phyloP scores from a whole-genome alignment of 2,329 filamentous ascomycete genomes.

The Paecilomyces formosus region DNA sequence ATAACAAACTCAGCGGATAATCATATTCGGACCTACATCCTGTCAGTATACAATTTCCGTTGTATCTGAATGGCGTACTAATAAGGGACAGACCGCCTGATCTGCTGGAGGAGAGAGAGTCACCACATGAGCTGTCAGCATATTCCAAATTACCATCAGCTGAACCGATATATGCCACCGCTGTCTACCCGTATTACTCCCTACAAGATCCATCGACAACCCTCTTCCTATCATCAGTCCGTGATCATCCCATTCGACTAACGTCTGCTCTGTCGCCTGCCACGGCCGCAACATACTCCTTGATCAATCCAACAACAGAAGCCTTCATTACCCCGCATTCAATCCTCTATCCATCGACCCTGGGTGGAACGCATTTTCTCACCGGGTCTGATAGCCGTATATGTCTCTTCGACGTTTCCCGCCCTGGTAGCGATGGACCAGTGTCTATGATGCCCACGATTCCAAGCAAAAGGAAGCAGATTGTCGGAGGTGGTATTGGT shows the following conservation, averaged over 20 bases:
- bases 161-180: slow-evolving; percentile 47
- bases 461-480: slow-evolving; percentile 40
- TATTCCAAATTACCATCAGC: slow-evolving; percentile 40
- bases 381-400: slow-evolving; percentile 50
- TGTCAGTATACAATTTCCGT: slow-evolving; percentile 30
- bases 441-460: slow-evolving; percentile 39
- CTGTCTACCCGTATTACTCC: slow-evolving; percentile 49
- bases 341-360: slow-evolving; percentile 43
- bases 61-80: slow-evolving; percentile 4
- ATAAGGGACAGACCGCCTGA: slow-evolving; percentile 35
- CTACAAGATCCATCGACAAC: slow-evolving; percentile 43
- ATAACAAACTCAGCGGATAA: slow-evolving; percentile 48
- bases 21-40: slow-evolving; percentile 45
- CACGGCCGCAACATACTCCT: slow-evolving; percentile 46
- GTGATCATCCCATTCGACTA: slow-evolving; percentile 50
- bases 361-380: slow-evolving; percentile 46
- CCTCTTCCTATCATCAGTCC: slow-evolving; percentile 44
- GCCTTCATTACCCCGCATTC: slow-evolving; percentile 48
- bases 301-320: slow-evolving; percentile 50
- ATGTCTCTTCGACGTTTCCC: slow-evolving; percentile 48
- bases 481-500: slow-evolving; percentile 39
- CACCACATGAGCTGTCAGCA: slow-evolving; percentile 32
- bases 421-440: slow-evolving; percentile 40
- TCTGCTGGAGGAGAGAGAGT: slow-evolving; percentile 33
- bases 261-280: slow-evolving; percentile 46